phyloP scores from a whole-genome alignment of 2,329 filamentous ascomycete species.

The Beauveria sp. region DNA sequence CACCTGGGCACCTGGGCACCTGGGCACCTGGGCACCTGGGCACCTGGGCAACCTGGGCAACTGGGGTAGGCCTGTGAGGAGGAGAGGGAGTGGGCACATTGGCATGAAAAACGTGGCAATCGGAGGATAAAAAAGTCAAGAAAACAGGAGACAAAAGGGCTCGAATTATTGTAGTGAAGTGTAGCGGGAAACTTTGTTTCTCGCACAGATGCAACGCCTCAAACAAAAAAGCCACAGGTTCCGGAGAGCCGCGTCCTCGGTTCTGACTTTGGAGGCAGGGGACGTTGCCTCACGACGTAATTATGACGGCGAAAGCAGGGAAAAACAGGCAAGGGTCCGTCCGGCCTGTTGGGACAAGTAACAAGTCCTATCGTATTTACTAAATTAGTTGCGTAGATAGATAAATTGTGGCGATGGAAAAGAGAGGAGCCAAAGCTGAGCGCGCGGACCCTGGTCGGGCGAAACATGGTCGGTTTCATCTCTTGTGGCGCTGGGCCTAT shows the following conservation, averaged over 20 bases:
- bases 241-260: not conserved
- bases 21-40: no score
- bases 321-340: not conserved
- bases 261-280: not conserved
- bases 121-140: not conserved
- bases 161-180: not conserved
- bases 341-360: not conserved
- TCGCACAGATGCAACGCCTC: constrained; percentile 1
- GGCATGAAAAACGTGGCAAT: no score
- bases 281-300: not conserved
- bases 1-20: no score
- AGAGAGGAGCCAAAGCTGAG: not conserved
- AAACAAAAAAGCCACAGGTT: not conserved
- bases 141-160: no score
- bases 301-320: not conserved
- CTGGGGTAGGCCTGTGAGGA: no score
- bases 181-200: not conserved
- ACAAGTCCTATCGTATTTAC: not conserved
- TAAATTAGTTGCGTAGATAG: not conserved
- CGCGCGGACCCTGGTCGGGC: constrained; percentile 9
- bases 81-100: no score
- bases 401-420: not conserved
- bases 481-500: constrained; percentile 15
- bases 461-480: constrained; percentile 22
- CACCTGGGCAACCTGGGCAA: no score